Percentiles rank a stretch among this genome's conserved stretches.
Conservation (phyloP, 169 alveolate species). For the Theileria sp. region DNA sequence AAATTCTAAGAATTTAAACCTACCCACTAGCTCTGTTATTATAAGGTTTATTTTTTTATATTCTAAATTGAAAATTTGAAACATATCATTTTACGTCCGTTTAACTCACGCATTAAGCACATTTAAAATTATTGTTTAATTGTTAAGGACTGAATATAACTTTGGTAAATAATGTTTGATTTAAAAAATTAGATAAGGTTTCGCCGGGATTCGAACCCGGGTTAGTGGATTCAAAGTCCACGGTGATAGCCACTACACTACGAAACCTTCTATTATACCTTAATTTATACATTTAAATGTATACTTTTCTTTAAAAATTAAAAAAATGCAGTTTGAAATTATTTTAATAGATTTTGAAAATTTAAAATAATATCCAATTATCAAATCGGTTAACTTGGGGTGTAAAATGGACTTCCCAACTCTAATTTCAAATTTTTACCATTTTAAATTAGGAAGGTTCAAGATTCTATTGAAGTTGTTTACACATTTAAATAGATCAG, state of each 20-base stretch:
- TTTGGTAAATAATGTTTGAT: not conserved
- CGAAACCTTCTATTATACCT: conserved; percentile 72
- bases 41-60: not conserved
- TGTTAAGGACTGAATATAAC: not conserved
- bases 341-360: not conserved
- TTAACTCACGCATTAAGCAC: not conserved
- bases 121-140: not conserved
- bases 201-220: conserved; percentile 95
- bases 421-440: not conserved
- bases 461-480: not conserved
- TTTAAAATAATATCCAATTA: no score
- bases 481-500: not conserved
- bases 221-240: conserved; percentile 93
- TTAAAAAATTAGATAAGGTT: conserved; percentile 65
- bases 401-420: not conserved
- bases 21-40: not conserved
- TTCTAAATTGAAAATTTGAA: not conserved
- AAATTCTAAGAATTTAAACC: not conserved
- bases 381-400: not conserved
- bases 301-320: not conserved
- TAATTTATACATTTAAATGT: not conserved
- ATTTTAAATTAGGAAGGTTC: not conserved
- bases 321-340: not conserved
- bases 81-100: not conserved
- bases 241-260: conserved; percentile 94